Percentiles rank a stretch among this genome's conserved stretches.
Conservation (phyloP, 495 filamentous ascomycete species). For the Penicillium samsonianum region DNA sequence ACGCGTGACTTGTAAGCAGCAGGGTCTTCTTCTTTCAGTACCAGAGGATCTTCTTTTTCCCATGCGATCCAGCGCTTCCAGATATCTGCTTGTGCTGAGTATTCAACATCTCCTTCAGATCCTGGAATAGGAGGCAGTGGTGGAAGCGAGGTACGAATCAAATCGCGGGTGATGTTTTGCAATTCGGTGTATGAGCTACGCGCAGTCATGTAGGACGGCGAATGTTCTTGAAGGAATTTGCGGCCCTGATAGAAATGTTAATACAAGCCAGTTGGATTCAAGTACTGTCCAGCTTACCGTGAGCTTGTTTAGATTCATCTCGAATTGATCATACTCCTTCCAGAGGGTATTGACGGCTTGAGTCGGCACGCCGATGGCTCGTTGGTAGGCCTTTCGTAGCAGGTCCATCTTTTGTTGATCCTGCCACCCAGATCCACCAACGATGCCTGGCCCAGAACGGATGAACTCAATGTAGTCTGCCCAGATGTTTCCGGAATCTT, state of each 20-base stretch:
- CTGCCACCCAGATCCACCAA: constrained; percentile 88
- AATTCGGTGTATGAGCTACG: constrained; percentile 80
- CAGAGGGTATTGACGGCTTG: constrained; percentile 77
- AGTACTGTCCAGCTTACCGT: constrained; percentile 52
- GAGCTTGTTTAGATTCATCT: constrained; percentile 87
- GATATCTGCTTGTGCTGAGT: constrained; percentile 77
- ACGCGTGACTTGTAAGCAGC: constrained; percentile 72
- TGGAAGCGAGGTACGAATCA: constrained; percentile 77
- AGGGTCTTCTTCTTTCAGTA: constrained; percentile 76
- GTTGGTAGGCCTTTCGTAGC: constrained; percentile 86
- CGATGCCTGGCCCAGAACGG: constrained; percentile 75
- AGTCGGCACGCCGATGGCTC: constrained; percentile 80
- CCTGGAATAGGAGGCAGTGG: constrained; percentile 78
- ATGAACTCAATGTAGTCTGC: constrained; percentile 90
- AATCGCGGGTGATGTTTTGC: constrained; percentile 77
- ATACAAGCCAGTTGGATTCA: constrained; percentile 18
- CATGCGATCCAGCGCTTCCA: constrained; percentile 94
- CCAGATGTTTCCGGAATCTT: constrained; percentile 90
- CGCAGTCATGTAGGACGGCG: constrained; percentile 90
- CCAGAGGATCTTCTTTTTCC: constrained; percentile 90
- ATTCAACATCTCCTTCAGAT: constrained; percentile 85
- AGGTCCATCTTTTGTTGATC: constrained; percentile 97
- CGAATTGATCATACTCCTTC: constrained; percentile 97
- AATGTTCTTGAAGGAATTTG: constrained; percentile 89
- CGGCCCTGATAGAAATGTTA: constrained; percentile 60